Percentiles rank a stretch among this genome's conserved stretches.
Conservation (phyloP, 257 asterid genomes). For the Marsdenia floribunda region DNA sequence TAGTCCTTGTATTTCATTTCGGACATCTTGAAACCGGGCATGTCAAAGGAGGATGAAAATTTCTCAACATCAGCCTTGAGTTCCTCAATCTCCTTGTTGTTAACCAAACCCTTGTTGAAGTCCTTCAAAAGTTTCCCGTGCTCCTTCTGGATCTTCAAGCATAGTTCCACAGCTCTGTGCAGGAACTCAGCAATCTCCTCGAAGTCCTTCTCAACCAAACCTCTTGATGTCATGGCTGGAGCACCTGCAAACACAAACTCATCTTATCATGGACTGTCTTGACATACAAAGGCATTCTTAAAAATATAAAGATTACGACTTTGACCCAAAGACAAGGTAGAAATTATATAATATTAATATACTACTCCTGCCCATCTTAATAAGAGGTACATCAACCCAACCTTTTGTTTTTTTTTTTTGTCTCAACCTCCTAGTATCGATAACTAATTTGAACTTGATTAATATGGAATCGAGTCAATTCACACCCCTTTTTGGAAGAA, state of each 20-base stretch:
- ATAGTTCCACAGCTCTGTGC: slow-evolving; percentile 71
- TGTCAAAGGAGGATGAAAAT: slow-evolving; percentile 71
- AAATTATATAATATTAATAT: no score
- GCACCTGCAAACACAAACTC: slow-evolving; percentile 42
- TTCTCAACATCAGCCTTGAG: slow-evolving; percentile 93
- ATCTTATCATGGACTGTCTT: slow-evolving; percentile 3
- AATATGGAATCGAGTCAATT: no score
- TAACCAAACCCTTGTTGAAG: slow-evolving; percentile 84
- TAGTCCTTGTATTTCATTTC: slow-evolving; percentile 89
- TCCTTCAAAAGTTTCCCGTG: slow-evolving; percentile 87
- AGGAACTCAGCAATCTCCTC: slow-evolving; percentile 95
- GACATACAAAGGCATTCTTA: neutral
- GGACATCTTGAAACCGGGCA: slow-evolving; percentile 88
- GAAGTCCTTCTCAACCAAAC: slow-evolving; percentile 89
- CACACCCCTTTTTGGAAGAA: no score
- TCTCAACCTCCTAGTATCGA: no score
- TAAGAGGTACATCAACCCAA: no score
- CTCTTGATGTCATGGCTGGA: slow-evolving; percentile 98
- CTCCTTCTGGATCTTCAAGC: slow-evolving; percentile 86
- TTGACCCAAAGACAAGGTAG: neutral
- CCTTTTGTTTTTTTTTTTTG: no score
- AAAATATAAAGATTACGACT: neutral
- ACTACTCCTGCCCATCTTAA: no score
- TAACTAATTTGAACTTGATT: no score
- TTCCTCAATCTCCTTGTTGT: slow-evolving; percentile 83